Base-by-base conservation (phyloP, 2,329 filamentous ascomycete species). In the Pseudogymnoascus destructans region DNA sequence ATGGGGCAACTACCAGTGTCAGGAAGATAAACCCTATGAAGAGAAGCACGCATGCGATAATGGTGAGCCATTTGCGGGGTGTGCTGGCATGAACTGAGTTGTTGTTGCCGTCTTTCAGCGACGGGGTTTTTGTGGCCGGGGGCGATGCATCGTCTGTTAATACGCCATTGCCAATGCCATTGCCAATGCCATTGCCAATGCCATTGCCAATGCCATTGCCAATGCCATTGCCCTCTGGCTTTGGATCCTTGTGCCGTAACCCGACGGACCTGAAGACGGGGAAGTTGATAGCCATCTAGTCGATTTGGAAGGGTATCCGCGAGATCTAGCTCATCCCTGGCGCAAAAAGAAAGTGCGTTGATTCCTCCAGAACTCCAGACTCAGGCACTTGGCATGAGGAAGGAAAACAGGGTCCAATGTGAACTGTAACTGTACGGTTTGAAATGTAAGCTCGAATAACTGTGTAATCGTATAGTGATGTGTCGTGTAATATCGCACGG, bases 21-120 rank as follows among this genome's bases (percentile, higher is more conserved):
- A 95, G 76, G 70, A 95, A 95, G 63, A 92, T 76, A 63, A 87
- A 78, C 36, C 86, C 79, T 61, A 93, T 68, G 61, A 91, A 75
- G 69, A 93, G 92, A 66, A 86, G 79, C 63, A 86, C 73, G 30
- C 81, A 81, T 52, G 86, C 82, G 52, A 85, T 68, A 21, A 84
- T 70, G 60, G 86, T 80, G 67, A 85, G 27, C 27, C 27, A 85
- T 69, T 77, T 77, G 55, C 76, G 74, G 13, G 13, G 15, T 19
- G 2, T 49, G 35, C 55, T 46, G 42, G 7, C 6, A 8, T 9
- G 5, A 10, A 9, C 13, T 49, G 42, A 23, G 38, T 23, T 23
- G 38, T 23, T 42, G 38, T 23, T 10, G 21, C 42, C 42, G 8
- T 49, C 23, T 5, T 49, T 49, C 42, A 27, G 21, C 13, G 42